Base-by-base conservation (phyloP, 306 rosid genomes). In the Erythrophleum fordii region DNA sequence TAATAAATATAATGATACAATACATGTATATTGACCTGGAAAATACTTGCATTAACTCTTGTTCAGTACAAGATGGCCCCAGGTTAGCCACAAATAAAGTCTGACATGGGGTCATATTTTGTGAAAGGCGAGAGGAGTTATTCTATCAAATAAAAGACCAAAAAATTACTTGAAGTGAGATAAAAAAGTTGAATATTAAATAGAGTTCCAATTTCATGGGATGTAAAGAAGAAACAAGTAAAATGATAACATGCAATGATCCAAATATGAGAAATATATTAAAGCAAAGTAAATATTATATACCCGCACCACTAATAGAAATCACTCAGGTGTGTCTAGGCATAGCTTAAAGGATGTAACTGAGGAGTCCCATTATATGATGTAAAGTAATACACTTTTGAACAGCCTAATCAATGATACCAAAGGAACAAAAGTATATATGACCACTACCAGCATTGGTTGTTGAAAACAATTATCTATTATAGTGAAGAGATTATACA, bases 41-140 rank as follows among this genome's bases (percentile, higher is more conserved):
- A 92, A 95, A 95, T 18, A 88, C 87, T 86, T 91, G 94, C 14
- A 80, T 71, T 42, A 93, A 93, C 87, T 93, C 98, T 84, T 89
- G 91, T 72, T 95, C 97, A 8, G 93, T 90, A 83, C 98, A 93
- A 83, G 92, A 75, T 22, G 97, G 92, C 72, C 98, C 98, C 80
- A 95, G 83, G 87, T 93, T 95, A 73, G 99, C 98, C 81, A 95
- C 93, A 53, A 95, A 93, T 79, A 95, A 86, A 28, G 99, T 95
- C 64, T 98, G 93, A 56, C 99, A 95, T 20, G 97, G 93, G 77
- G 82, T 58, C 49, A 72, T 69, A 81, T 84, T 90, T 80, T 79
- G 89, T 20, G 92, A 87, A 29, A 80, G 51, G 73, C 86, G 91
- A 31, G 67, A 75, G 52, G 86, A 80, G 77, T 76, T 75, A 73